Evolutionary conservation across 1,284 basidiomycete genomes (phyloP).

Genomic region (Ustilago sp.): DNA sequence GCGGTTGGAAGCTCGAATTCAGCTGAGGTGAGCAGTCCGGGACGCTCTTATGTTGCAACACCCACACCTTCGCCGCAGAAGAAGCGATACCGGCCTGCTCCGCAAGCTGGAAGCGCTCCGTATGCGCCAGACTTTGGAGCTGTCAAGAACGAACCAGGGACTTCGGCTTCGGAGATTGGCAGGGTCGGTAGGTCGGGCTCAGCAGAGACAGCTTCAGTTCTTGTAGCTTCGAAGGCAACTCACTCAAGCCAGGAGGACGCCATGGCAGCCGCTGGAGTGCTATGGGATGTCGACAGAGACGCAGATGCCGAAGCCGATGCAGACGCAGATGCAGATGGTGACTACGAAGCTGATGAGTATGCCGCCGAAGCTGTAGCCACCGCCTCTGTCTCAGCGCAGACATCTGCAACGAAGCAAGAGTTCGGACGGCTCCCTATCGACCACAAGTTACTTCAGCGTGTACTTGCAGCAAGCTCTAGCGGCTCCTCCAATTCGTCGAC

Average conservation of each 20-base stretch:
- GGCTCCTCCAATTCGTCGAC: not conserved
- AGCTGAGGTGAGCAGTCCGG: constrained; percentile 12
- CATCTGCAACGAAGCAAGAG: not conserved
- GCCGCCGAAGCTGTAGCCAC: constrained; percentile 4
- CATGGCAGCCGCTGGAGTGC: constrained; percentile 3
- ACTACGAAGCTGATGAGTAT: constrained; percentile 30
- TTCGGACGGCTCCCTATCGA: constrained; percentile 34
- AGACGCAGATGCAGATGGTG: constrained; percentile 42
- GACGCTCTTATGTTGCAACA: constrained; percentile 11
- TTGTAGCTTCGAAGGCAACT: not conserved
- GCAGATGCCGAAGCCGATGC: constrained; percentile 35
- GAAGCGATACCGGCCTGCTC: constrained; percentile 20
- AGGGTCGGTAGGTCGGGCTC: not conserved
- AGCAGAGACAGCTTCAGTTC: constrained; percentile 4
- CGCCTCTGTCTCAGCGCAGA: not conserved
- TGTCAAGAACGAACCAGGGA: not conserved
- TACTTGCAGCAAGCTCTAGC: constrained; percentile 31
- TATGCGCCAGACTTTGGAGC: constrained; percentile 11
- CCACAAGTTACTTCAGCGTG: constrained; percentile 20
- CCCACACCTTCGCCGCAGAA: constrained; percentile 32
- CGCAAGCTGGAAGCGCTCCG: constrained; percentile 18
- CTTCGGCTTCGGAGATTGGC: not conserved
- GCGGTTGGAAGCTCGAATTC: not conserved
- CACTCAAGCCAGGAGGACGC: not conserved
- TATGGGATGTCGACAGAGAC: constrained; percentile 20